These are phyloP conservation scores for Platanthera zijinensis DNA, from an alignment of 106 monocot species.

Conservation along the genomic window DNA sequence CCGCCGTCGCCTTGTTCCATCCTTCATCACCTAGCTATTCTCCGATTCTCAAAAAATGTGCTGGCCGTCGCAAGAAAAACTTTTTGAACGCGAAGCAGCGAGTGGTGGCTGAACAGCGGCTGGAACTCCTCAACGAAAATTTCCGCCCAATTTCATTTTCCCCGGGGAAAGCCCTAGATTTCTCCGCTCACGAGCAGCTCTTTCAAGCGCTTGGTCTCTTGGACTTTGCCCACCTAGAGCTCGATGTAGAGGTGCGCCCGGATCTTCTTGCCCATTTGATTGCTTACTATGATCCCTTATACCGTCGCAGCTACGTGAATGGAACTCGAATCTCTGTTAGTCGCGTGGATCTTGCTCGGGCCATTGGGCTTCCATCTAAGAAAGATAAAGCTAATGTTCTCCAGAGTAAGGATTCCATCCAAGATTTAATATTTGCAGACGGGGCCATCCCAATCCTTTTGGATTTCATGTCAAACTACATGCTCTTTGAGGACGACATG, in stretches of 20 bases:
- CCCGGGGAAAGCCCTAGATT: conserved; percentile 11
- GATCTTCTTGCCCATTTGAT: conserved; percentile 55
- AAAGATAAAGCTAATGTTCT: conserved; percentile 6
- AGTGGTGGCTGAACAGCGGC: conserved; percentile 14
- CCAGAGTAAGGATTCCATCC: background rate
- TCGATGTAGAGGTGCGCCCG: conserved; percentile 23
- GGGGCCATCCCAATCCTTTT: conserved; percentile 17
- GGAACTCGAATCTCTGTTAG: conserved; percentile 21
- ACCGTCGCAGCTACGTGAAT: conserved; percentile 32
- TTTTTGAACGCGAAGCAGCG: conserved; percentile 29
- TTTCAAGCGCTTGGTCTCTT: conserved; percentile 56
- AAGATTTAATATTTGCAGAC: conserved; percentile 13
- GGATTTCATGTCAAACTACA: conserved; percentile 41
- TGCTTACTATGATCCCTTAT: conserved; percentile 41
- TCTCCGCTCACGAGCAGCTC: conserved; percentile 32
- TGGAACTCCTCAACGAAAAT: conserved; percentile 16
- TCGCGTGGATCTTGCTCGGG: conserved; percentile 28
- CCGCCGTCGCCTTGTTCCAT: background rate
- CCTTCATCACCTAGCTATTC: too few relatives aligned
- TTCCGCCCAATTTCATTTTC: conserved; percentile 26
- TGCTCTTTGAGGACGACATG: conserved; percentile 40
- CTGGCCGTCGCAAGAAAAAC: conserved; percentile 9
- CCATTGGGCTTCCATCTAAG: conserved; percentile 40
- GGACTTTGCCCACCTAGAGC: conserved; percentile 41
- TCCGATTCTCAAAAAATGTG: background rate